Evolutionary conservation across 2,329 filamentous ascomycete genomes (phyloP).

Genomic region (Sarocladiaceae sp.): DNA sequence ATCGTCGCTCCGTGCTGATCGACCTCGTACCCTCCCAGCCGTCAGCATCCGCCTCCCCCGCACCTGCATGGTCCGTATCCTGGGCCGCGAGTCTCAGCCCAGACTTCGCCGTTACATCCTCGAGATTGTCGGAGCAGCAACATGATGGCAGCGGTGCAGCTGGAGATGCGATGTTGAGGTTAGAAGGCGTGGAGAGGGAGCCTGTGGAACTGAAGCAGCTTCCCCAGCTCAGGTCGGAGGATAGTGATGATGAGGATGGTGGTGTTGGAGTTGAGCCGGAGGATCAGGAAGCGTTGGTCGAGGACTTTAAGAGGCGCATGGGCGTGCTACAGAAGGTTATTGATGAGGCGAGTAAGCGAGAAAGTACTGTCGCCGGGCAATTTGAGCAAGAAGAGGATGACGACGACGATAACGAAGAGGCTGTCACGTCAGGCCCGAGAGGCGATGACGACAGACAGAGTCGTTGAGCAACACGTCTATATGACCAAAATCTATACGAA

Average conservation of each 20-base stretch:
- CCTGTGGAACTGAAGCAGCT: constrained; percentile 9
- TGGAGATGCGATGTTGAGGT: constrained; percentile 25
- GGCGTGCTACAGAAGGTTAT: constrained; percentile 48
- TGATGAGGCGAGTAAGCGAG: constrained; percentile 42
- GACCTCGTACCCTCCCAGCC: constrained; percentile 41
- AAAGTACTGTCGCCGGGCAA: constrained; percentile 15
- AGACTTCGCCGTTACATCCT: constrained; percentile 61
- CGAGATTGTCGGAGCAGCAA: constrained; percentile 39
- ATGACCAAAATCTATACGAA: background rate
- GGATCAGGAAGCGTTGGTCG: constrained; percentile 42
- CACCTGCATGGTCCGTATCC: constrained; percentile 48
- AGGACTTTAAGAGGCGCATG: constrained; percentile 57
- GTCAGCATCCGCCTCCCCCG: background rate
- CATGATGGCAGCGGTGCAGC: constrained; percentile 27
- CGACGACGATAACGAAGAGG: constrained; percentile 12
- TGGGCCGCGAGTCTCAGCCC: constrained; percentile 69
- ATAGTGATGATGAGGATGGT: constrained; percentile 2
- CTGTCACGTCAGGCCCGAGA: background rate
- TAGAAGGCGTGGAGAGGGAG: constrained; percentile 32
- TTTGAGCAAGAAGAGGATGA: constrained; percentile 10
- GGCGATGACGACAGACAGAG: constrained; percentile 12
- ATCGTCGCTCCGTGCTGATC: constrained; percentile 49
- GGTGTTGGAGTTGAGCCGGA: constrained; percentile 26
- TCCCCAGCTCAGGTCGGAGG: constrained; percentile 7
- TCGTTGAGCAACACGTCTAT: background rate